These are phyloP conservation scores for Nannochloropsis oceanica DNA, from an alignment of 108 stramenopile genomes.

Conservation along the genomic window DNA sequence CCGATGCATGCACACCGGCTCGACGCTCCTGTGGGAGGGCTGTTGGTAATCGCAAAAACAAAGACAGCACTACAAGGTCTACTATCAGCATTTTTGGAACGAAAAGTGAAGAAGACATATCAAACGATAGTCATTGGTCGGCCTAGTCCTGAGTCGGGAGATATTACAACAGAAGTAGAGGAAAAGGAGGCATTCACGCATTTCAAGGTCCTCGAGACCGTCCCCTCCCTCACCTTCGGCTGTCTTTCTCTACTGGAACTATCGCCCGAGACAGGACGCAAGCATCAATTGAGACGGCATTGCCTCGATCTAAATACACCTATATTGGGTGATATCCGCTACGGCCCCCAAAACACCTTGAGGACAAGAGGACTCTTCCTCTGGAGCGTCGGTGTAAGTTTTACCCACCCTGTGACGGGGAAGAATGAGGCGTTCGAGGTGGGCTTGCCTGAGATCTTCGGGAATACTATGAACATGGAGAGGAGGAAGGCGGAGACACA, in stretches of 20 bases:
- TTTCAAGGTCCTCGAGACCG: background rate
- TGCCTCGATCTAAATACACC: background rate
- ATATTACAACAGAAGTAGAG: background rate
- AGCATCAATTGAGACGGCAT: background rate
- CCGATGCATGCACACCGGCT: background rate
- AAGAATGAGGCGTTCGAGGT: background rate
- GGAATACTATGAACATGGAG: background rate
- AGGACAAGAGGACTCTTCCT: background rate
- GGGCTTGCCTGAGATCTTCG: background rate
- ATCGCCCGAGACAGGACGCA: background rate
- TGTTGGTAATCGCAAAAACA: background rate
- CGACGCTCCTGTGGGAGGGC: background rate
- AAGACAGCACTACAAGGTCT: background rate
- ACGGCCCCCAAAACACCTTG: background rate
- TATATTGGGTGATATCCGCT: background rate
- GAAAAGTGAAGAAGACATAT: background rate
- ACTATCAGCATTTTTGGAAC: background rate
- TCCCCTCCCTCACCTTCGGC: background rate
- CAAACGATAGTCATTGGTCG: background rate
- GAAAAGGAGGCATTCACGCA: background rate
- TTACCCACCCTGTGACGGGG: background rate
- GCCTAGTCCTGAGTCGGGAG: background rate
- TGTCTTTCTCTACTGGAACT: background rate
- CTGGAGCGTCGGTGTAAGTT: background rate
- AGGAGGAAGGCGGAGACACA: background rate